Percentiles rank a stretch among this genome's conserved stretches.
These are phyloP conservation scores for Boletus barrowsii DNA, from an alignment of 768 basidiomycete species.

Conservation along the genomic window DNA sequence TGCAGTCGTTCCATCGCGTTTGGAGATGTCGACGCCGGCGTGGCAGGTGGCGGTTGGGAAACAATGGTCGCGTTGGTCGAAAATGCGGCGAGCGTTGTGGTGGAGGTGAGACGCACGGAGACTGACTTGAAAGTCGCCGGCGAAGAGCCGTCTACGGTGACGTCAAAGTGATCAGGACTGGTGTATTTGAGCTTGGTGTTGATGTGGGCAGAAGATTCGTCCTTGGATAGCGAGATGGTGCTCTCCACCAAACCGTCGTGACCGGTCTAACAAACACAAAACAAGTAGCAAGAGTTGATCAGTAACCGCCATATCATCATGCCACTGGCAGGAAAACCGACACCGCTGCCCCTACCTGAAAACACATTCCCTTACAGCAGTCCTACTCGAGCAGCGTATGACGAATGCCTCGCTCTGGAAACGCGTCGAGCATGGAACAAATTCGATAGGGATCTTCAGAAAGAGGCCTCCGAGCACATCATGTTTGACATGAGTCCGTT, in stretches of 20 bases:
- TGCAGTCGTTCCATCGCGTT: constrained; percentile 73
- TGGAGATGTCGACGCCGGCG: constrained; percentile 52
- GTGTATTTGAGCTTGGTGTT: constrained; percentile 43
- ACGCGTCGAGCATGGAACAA: too few relatives aligned
- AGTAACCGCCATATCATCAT: too few relatives aligned
- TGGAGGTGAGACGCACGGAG: constrained; percentile 52
- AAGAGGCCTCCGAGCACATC: too few relatives aligned
- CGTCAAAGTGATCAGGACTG: constrained; percentile 47
- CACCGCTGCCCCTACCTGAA: too few relatives aligned
- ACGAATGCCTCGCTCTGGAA: too few relatives aligned
- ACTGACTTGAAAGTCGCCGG: constrained; percentile 46
- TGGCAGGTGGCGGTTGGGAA: constrained; percentile 55
- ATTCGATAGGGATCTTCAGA: too few relatives aligned
- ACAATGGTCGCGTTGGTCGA: constrained; percentile 66
- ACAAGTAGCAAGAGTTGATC: too few relatives aligned
- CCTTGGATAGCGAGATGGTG: constrained; percentile 57
- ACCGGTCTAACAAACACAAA: too few relatives aligned
- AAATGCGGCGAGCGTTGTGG: constrained; percentile 50
- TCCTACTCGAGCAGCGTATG: too few relatives aligned
- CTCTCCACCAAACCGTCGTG: constrained; percentile 81
- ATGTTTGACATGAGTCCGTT: too few relatives aligned
- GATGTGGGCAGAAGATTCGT: constrained; percentile 38
- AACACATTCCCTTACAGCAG: too few relatives aligned
- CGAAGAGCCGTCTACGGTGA: constrained; percentile 41
- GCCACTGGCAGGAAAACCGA: too few relatives aligned